Evolutionary conservation across 345 rosid genomes (phyloP), one percentile per base, ranked within the genome.

Genomic region (Isatis tinctoria): DNA sequence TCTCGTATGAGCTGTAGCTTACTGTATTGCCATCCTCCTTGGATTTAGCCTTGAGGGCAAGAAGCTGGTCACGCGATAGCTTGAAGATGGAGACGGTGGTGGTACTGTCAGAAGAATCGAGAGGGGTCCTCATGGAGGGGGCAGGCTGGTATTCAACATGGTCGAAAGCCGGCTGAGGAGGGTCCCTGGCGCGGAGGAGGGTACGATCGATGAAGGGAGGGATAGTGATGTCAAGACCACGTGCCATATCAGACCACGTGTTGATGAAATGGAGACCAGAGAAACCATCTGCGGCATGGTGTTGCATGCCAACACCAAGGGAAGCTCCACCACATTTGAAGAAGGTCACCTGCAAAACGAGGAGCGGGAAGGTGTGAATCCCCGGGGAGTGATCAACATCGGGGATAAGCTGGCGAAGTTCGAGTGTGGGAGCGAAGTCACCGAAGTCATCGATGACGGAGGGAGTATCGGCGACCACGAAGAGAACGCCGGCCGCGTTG

Each of bases 261-360:
- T 94, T 94, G 61, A 94, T 86, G 57, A 94, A 94, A 78, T 94
- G 98, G 44, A 94, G 95, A 60, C 96, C 97, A 33, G 98, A 94
- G 81, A 82, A 91, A 36, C 98, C 98, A 75, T 94, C 98, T 1
- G 98, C 98, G 1, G 62, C 93, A 72, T 91, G 92, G 77, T 94
- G 98, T 68, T 94, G 97, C 96, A 94, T 91, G 16, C 98, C 98
- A 35, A 91, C 98, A 0, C 98, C 98, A 53, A 94, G 93, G n/a
- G 98, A 91, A 39, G 78, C 93, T 71, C 98, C 96, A 10, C 98
- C 97, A 32, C 98, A 94, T 80, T 91, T 94, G 78, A 94, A 90
- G 76, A 77, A 77, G 20, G 98, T 94, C 40, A 93, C 86, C 98
- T 94, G 98, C 77, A 94, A 69, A 48, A 94, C 97, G 72, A 94